These are phyloP conservation scores for Starmerella riodocensis DNA, from an alignment of 805 yeast species.

Conservation along the genomic window DNA sequence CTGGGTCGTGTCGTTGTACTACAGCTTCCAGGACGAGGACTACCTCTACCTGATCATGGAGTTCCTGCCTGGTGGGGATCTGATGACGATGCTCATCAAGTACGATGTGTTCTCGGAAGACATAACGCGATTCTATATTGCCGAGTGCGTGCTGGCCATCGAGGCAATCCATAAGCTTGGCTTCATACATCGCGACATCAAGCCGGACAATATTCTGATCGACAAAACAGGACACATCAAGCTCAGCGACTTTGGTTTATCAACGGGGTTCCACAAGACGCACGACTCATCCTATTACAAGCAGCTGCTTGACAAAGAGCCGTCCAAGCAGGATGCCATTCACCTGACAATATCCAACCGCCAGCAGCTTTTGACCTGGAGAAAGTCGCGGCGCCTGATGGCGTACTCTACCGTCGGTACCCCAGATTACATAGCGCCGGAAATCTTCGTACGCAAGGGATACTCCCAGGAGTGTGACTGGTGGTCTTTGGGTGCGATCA, in stretches of 20 bases:
- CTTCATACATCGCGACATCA: slow-evolving; percentile 90
- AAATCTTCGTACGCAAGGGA: slow-evolving; percentile 82
- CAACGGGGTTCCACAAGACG: slow-evolving; percentile 89
- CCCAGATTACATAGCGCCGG: slow-evolving; percentile 93
- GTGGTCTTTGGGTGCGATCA: slow-evolving; percentile 95
- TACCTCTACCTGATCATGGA: slow-evolving; percentile 71
- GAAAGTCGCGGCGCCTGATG: slow-evolving; percentile 81
- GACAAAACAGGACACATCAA: slow-evolving; percentile 65
- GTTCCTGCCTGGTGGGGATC: slow-evolving; percentile 70
- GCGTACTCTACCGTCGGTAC: slow-evolving; percentile 95
- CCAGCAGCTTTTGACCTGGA: slow-evolving; percentile 93
- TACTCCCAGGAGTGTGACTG: slow-evolving; percentile 96
- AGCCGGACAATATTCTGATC: slow-evolving; percentile 88
- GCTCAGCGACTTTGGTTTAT: slow-evolving; percentile 62
- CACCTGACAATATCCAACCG: slow-evolving; percentile 89
- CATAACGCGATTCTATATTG: slow-evolving; percentile 77
- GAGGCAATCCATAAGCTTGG: slow-evolving; percentile 89
- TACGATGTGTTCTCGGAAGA: slow-evolving; percentile 92
- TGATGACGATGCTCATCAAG: slow-evolving; percentile 90
- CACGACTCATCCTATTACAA: slow-evolving; percentile 81
- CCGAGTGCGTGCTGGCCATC: slow-evolving; percentile 88
- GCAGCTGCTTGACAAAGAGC: slow-evolving; percentile 54
- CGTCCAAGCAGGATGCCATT: slow-evolving; percentile 57
- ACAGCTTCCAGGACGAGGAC: slow-evolving; percentile 67
- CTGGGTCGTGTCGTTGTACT: slow-evolving; percentile 74